Evolutionary conservation across 2,329 filamentous ascomycete genomes (phyloP).

Genomic region (Fusarium torulosum): DNA sequence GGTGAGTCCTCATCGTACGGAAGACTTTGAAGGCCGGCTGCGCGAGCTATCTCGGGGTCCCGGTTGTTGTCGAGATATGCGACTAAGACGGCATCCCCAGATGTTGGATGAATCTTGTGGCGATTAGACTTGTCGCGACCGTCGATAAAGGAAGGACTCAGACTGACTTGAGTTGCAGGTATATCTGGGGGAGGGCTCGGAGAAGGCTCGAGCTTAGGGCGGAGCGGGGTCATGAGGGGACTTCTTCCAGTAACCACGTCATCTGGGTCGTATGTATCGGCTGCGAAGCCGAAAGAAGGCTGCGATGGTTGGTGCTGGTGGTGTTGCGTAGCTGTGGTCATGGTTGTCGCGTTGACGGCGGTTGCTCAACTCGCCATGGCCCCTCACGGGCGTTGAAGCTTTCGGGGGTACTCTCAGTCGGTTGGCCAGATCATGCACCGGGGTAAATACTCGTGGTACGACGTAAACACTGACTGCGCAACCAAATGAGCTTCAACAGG

Average conservation of each 20-base stretch:
- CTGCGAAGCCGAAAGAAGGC: constrained; percentile 42
- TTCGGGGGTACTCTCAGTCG: constrained; percentile 29
- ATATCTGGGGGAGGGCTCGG: constrained; percentile 55
- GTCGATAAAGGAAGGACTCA: constrained; percentile 48
- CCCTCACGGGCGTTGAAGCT: constrained; percentile 39
- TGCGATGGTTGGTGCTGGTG: constrained; percentile 51
- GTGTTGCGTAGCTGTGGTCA: constrained; percentile 53
- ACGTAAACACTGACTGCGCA: constrained; percentile 6
- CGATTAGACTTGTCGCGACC: constrained; percentile 64
- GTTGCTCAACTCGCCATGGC: constrained; percentile 54
- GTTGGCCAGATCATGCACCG: constrained; percentile 29
- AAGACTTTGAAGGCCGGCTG: constrained; percentile 67
- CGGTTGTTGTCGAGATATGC: constrained; percentile 72
- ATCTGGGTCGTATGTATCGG: constrained; percentile 60
- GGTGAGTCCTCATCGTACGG: constrained; percentile 56
- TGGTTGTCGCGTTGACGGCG: constrained; percentile 48
- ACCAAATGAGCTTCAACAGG: constrained; percentile 3
- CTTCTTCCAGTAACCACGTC: constrained; percentile 58
- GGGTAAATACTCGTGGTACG: constrained; percentile 6
- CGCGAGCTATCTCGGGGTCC: constrained; percentile 72
- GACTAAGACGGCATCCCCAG: constrained; percentile 77
- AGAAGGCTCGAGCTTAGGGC: constrained; percentile 51
- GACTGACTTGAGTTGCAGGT: constrained; percentile 53
- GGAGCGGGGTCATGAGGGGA: constrained; percentile 55
- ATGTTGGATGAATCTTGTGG: constrained; percentile 66